A percentile compares a stretch with the other conserved stretches of the same genome.
Evolutionary conservation across 331 rosid species (phyloP).

Genomic region (Prunus yedoensis): DNA sequence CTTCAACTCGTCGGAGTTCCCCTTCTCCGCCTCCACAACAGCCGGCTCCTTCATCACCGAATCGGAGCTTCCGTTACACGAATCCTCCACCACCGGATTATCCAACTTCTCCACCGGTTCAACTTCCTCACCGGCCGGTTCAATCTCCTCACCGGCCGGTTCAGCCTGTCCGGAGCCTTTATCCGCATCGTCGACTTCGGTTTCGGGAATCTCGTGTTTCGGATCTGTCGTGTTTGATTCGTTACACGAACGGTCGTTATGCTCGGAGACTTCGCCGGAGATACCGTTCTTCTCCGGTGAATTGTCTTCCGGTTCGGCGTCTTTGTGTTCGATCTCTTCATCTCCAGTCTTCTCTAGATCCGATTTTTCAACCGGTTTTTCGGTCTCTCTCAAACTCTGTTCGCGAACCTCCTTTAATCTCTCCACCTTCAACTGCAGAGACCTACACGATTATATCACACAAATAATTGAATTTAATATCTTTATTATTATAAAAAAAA

Average conservation of each 20-base stretch:
- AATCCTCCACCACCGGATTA: conserved; percentile 28
- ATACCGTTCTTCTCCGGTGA: not conserved
- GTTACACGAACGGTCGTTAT: conserved; percentile 3
- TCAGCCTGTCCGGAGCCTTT: not conserved
- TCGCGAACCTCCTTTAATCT: conserved; percentile 23
- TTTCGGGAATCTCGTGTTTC: not conserved
- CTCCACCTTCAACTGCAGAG: conserved; percentile 31
- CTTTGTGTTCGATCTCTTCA: not conserved
- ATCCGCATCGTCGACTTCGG: not conserved
- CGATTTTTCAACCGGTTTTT: conserved; percentile 4
- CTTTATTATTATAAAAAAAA: not conserved
- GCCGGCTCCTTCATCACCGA: conserved; percentile 24
- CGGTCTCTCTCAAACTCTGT: conserved; percentile 5
- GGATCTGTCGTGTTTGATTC: conserved; percentile 28
- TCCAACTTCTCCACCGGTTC: not conserved
- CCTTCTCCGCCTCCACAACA: conserved; percentile 21
- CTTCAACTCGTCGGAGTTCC: conserved; percentile 15
- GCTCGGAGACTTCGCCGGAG: conserved; percentile 10
- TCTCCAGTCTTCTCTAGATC: conserved; percentile 18
- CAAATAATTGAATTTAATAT: not conserved
- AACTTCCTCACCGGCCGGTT: no score
- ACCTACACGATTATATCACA: conserved; percentile 12
- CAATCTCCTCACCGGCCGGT: not conserved
- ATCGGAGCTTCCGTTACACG: conserved; percentile 30
- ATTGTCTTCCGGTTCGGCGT: not conserved